These are phyloP conservation scores for Euphorbia peplus DNA, from an alignment of 345 rosid species.

Conservation along the genomic window DNA sequence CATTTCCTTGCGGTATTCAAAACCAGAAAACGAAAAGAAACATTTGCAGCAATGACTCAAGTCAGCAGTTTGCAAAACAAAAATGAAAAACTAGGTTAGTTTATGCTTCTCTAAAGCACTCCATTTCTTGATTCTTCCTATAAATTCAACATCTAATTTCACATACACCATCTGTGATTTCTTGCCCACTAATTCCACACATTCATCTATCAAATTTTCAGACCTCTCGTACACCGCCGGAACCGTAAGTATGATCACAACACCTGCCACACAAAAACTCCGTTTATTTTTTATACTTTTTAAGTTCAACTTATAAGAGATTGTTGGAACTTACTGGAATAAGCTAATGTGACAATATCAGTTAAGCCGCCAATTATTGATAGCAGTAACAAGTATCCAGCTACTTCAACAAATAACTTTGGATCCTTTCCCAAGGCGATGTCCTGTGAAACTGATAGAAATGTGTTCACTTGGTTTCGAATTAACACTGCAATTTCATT, in stretches of 20 bases:
- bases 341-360: slow-evolving; percentile 69
- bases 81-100: slow-evolving; percentile 36
- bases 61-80: not conserved
- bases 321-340: slow-evolving; percentile 55
- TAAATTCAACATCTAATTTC: slow-evolving; percentile 37
- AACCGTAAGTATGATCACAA: slow-evolving; percentile 54
- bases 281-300: too few species aligned
- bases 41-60: not conserved
- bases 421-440: slow-evolving; percentile 78
- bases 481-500: slow-evolving; percentile 45
- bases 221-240: slow-evolving; percentile 77
- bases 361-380: slow-evolving; percentile 61
- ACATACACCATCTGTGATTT: slow-evolving; percentile 41
- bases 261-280: slow-evolving; percentile 42
- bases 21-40: too few species aligned
- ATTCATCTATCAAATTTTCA: slow-evolving; percentile 50
- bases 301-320: not conserved
- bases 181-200: slow-evolving; percentile 25
- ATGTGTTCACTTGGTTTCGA: slow-evolving; percentile 47
- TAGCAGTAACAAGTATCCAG: slow-evolving; percentile 53
- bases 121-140: slow-evolving; percentile 43
- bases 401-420: slow-evolving; percentile 54
- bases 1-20: too few species aligned
- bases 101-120: slow-evolving; percentile 47
- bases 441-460: slow-evolving; percentile 62